Conservation (phyloP, 2,329 filamentous ascomycete species). For the Magnaporthiopsis incrustans region DNA sequence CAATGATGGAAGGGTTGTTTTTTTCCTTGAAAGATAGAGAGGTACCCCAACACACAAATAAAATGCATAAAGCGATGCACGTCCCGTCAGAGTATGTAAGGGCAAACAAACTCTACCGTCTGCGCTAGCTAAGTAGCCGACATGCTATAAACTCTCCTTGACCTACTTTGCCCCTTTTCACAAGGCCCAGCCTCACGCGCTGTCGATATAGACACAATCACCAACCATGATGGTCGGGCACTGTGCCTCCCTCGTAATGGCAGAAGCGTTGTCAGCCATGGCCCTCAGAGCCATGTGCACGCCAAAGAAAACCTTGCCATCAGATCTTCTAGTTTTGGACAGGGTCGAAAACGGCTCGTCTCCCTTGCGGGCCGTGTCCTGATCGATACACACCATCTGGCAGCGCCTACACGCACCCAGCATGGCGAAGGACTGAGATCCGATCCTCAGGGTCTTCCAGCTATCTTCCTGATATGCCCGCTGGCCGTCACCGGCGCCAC, state of each 20-base stretch:
- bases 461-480: slow-evolving; percentile 68
- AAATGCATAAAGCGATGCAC: not conserved
- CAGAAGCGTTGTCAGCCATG: not conserved
- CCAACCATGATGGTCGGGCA: slow-evolving; percentile 42
- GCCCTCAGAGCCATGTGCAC: slow-evolving; percentile 58
- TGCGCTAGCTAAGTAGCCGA: not conserved
- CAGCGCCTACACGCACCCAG: slow-evolving; percentile 81
- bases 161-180: accelerated
- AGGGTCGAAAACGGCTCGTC: slow-evolving; percentile 85
- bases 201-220: slow-evolving; percentile 29
- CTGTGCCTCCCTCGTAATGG: slow-evolving; percentile 19
- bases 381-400: slow-evolving; percentile 94
- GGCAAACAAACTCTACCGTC: not conserved
- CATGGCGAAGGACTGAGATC: slow-evolving; percentile 54
- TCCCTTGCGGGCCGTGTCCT: slow-evolving; percentile 66
- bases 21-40: too few species aligned
- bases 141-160: too few species aligned
- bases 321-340: slow-evolving; percentile 74
- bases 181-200: not conserved
- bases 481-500: slow-evolving; percentile 26
- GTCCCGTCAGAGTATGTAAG: too few species aligned
- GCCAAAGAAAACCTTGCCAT: slow-evolving; percentile 85
- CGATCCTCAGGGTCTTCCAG: slow-evolving; percentile 65
- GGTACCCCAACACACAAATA: too few species aligned
- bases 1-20: too few species aligned